Base-by-base conservation (phyloP, 306 rosid species). In the Vigna angularis region DNA sequence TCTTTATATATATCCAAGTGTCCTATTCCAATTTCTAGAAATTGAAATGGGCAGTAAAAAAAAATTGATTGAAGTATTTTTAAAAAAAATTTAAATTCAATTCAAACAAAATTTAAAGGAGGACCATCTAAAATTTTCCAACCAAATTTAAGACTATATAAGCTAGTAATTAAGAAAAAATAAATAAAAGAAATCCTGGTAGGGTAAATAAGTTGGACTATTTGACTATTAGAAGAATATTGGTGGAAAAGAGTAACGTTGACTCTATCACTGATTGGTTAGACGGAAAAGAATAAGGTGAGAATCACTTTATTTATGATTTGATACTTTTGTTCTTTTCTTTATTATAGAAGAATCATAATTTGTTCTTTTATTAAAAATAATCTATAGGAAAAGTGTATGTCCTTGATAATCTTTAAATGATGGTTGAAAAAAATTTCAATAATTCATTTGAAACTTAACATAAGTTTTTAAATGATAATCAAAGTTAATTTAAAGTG, bases 241-340 rank as follows among this genome's bases (percentile, higher is more conserved):
- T 55, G 1, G 3, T 40, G 44, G 14, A 28, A 53, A 75, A 38
- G 53, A 2, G 62, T 3, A 32, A n/a, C 12, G 56, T 62, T 74
- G 18, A 22, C 15, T n/a, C 40, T 5, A 1, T 22, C 45, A 9
- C 32, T 59, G 15, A 59, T 45, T 45, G 70, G 59, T 7, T 59
- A 3, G 45, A 59, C 32, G 70, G 48, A 45, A 74, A 74, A 56
- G 34, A 47, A 48, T 49, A 32, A 28, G 49, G 15, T 8, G 12
- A 11, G 20, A 59, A 44, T 59, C 59, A 45, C 70, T 59, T 74
- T 73, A 44, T 7, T 47, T 38, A 12, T 11, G 70, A 74, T 59
- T 74, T 40, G 40, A 45, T 72, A 18, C 7, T 45, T 49, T 59
- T 58, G 9, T 74, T 45, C 34, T 6, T 45, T 24, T 73, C 53